Evolutionary conservation across 2,329 filamentous ascomycete genomes (phyloP).

Genomic region (Hypoxylon sp.): DNA sequence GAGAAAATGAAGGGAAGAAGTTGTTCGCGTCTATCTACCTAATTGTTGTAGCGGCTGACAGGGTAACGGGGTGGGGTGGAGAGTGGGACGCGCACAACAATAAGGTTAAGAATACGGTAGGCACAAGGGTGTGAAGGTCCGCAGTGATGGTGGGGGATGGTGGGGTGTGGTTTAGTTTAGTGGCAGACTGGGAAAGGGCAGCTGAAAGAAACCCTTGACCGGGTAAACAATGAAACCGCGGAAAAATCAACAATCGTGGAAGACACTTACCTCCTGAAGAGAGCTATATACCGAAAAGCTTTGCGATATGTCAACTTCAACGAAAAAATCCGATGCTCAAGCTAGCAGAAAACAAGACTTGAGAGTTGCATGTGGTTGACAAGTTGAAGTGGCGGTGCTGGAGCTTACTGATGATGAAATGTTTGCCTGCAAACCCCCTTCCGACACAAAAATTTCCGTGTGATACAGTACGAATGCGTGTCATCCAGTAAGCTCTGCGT

Average conservation of each 20-base stretch:
- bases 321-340: neutral
- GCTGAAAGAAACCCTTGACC: neutral
- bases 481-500: constrained; percentile 28
- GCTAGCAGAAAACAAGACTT: neutral
- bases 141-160: constrained; percentile 24
- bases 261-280: constrained; percentile 7
- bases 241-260: constrained; percentile 9
- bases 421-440: constrained; percentile 8
- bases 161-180: constrained; percentile 6
- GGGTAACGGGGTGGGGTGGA: constrained; percentile 34
- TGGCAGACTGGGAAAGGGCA: neutral
- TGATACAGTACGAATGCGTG: constrained; percentile 36
- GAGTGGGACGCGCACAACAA: constrained; percentile 27
- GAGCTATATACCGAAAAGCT: neutral
- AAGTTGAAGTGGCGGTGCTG: neutral
- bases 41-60: constrained; percentile 29
- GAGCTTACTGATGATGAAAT: constrained; percentile 27
- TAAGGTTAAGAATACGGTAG: constrained; percentile 17
- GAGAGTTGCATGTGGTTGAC: neutral
- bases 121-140: constrained; percentile 19
- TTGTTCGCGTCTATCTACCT: constrained; percentile 26
- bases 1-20: constrained; percentile 8
- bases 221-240: constrained; percentile 17
- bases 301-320: neutral
- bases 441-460: constrained; percentile 10